phyloP scores from a whole-genome alignment of 2,329 filamentous ascomycete genomes.

The Colletotrichum tabaci region DNA sequence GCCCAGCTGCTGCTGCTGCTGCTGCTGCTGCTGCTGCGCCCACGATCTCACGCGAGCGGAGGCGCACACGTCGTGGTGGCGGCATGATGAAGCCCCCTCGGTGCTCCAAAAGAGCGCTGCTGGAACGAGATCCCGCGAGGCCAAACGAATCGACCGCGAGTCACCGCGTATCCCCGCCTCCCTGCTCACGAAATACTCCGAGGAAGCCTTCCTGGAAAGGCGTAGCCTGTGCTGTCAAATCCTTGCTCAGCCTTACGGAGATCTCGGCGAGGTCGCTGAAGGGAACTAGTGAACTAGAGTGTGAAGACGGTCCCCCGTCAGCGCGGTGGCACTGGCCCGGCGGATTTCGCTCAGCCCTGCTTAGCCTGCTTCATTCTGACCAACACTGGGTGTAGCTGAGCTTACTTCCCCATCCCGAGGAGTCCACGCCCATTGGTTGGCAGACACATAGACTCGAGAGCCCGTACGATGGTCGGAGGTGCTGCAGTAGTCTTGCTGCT shows the following conservation, averaged over 20 bases:
- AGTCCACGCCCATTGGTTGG: background rate
- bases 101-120: too few species aligned
- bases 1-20: background rate
- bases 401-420: background rate
- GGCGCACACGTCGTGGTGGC: background rate
- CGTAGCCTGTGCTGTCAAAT: background rate
- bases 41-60: background rate
- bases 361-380: background rate
- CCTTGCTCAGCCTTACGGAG: background rate
- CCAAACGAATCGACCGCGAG: background rate
- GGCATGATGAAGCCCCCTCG: too few species aligned
- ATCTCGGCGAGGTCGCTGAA: background rate
- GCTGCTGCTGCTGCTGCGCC: background rate
- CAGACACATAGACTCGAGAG: too few species aligned
- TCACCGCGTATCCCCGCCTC: background rate
- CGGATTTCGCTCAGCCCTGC: constrained; percentile 22
- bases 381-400: background rate
- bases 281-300: background rate
- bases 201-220: background rate
- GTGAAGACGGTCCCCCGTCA: background rate
- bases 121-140: background rate
- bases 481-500: background rate
- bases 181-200: background rate
- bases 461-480: too few species aligned
- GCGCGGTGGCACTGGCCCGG: constrained; percentile 4